A percentile compares a stretch with the other conserved stretches of the same genome.
These are phyloP conservation scores for Streptanthus diversifolius DNA, from an alignment of 345 rosid species.

Conservation along the genomic window DNA sequence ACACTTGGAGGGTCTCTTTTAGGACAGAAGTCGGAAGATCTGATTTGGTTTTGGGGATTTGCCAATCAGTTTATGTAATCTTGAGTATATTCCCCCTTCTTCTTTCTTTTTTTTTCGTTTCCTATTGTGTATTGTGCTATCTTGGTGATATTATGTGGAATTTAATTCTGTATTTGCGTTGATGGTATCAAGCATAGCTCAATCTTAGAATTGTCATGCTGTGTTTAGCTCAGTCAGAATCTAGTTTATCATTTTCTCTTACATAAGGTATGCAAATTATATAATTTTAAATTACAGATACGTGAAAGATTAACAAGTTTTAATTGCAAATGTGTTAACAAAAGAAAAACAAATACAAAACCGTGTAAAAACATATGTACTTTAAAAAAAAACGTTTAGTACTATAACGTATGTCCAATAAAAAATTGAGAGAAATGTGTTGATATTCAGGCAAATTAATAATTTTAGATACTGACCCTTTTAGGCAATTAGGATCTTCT, in stretches of 20 bases:
- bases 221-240: neutral
- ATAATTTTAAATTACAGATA: neutral
- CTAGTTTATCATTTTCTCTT: neutral
- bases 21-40: constrained; percentile 15
- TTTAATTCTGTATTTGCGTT: neutral
- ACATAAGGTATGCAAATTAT: neutral
- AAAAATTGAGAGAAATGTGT: too few species aligned
- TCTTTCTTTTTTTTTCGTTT: constrained; percentile 2
- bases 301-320: neutral
- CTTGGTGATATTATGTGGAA: constrained; percentile 19
- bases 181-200: neutral
- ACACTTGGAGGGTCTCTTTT: neutral
- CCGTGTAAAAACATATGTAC: too few species aligned
- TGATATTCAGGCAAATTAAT: neutral
- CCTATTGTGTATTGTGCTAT: constrained; percentile 7
- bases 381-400: too few species aligned
- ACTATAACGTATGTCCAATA: neutral
- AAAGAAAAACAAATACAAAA: neutral
- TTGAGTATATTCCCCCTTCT: constrained; percentile 9
- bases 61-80: constrained; percentile 21
- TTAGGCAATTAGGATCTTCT: neutral
- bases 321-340: neutral
- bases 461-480: neutral
- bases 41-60: constrained; percentile 10
- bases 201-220: neutral